Conservation (phyloP, 345 rosid genomes). For the Ceriops decandra region DNA sequence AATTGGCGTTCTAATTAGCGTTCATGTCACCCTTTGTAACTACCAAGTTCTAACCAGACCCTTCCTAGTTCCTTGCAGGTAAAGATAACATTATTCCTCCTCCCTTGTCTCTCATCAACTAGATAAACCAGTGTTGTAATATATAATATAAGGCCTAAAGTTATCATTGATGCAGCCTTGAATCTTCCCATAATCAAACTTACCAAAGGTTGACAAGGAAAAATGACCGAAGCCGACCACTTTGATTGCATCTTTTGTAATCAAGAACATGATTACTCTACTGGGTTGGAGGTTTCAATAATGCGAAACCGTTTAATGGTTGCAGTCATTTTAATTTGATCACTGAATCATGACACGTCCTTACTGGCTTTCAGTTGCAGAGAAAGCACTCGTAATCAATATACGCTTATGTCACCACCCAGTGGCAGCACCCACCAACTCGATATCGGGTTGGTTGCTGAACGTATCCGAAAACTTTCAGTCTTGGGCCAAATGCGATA, state of each 20-base stretch:
- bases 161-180: not conserved
- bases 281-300: not conserved
- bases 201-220: not conserved
- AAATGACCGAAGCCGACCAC: no score
- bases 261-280: no score
- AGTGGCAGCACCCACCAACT: no score
- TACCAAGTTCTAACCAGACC: constrained; percentile 3
- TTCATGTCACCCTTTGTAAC: constrained; percentile 1
- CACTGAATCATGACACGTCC: not conserved
- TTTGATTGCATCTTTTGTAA: not conserved
- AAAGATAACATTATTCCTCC: not conserved
- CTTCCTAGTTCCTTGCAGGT: not conserved
- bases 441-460: no score
- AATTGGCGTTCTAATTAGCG: not conserved
- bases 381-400: not conserved
- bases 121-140: not conserved
- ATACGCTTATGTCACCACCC: no score
- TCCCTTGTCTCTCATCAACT: not conserved
- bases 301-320: constrained; percentile 2
- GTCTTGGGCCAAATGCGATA: not conserved
- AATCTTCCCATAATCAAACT: no score
- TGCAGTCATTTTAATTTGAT: not conserved
- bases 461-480: not conserved
- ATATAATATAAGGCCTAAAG: not conserved
- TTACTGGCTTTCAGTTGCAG: no score